Conservation (phyloP, 306 rosid genomes). For the barrel medic (Medicago truncatula) region MtrunA17r5.0-ANR NC_053048.1:35844501-35845000, state of each 20-base stretch:
- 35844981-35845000: neutral
- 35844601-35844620: neutral
- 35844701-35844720: neutral
- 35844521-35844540: slow-evolving; percentile 24
- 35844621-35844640: slow-evolving; percentile 11
- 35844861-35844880: neutral
- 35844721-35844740: slow-evolving; percentile 34
- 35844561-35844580: neutral
- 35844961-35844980: neutral
- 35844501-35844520: slow-evolving; percentile 1
- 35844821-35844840: neutral
- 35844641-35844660: neutral
- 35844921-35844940: slow-evolving; percentile 7
- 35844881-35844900: neutral
- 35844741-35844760: slow-evolving; percentile 21
- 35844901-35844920: neutral
- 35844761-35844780: neutral
- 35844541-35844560: slow-evolving; percentile 12
- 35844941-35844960: neutral
- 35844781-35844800: slow-evolving; percentile 22
- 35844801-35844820: slow-evolving; percentile 1
- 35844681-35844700: slow-evolving; percentile 5
- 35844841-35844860: neutral
- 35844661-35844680: slow-evolving; percentile 29
- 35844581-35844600: slow-evolving; percentile 29